These are phyloP conservation scores for Calendula officinalis DNA, from an alignment of 129 eudicot species.

Conservation along the genomic window DNA sequence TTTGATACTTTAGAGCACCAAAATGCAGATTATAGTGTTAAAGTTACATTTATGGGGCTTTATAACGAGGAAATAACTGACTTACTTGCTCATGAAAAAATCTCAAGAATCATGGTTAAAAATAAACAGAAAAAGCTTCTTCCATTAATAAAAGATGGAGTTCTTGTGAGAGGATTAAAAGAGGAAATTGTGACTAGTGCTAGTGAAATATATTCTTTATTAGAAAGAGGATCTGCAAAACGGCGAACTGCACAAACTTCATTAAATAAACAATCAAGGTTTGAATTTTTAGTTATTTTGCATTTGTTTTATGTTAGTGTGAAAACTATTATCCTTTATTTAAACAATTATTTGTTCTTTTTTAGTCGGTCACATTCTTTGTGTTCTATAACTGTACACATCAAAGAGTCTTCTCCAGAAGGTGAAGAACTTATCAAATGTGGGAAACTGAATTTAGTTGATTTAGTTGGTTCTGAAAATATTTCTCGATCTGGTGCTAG, in stretches of 20 bases:
- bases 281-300: slow-evolving; percentile 6
- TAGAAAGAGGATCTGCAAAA: slow-evolving; percentile 96
- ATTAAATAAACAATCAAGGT: slow-evolving; percentile 95
- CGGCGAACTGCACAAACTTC: slow-evolving; percentile 97
- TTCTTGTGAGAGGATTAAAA: slow-evolving; percentile 93
- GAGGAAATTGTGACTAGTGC: slow-evolving; percentile 98
- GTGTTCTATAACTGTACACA: slow-evolving; percentile 91
- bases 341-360: neutral
- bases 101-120: slow-evolving; percentile 56
- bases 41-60: slow-evolving; percentile 90
- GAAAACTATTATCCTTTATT: slow-evolving; percentile 3
- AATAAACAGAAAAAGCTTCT: slow-evolving; percentile 82
- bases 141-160: slow-evolving; percentile 99
- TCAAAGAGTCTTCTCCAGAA: slow-evolving; percentile 96
- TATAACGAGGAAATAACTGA: slow-evolving; percentile 98
- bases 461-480: slow-evolving; percentile 97
- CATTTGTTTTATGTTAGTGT: neutral
- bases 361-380: slow-evolving; percentile 96
- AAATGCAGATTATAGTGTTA: slow-evolving; percentile 95
- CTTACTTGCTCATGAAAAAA: slow-evolving; percentile 91
- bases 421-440: slow-evolving; percentile 98
- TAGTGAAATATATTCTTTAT: slow-evolving; percentile 83
- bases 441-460: slow-evolving; percentile 92
- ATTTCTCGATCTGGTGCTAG: slow-evolving; percentile 98
- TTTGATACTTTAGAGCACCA: slow-evolving; percentile 96